Base-by-base conservation (phyloP, 495 filamentous ascomycete species). In the Penicillium longicatenatum region DNA sequence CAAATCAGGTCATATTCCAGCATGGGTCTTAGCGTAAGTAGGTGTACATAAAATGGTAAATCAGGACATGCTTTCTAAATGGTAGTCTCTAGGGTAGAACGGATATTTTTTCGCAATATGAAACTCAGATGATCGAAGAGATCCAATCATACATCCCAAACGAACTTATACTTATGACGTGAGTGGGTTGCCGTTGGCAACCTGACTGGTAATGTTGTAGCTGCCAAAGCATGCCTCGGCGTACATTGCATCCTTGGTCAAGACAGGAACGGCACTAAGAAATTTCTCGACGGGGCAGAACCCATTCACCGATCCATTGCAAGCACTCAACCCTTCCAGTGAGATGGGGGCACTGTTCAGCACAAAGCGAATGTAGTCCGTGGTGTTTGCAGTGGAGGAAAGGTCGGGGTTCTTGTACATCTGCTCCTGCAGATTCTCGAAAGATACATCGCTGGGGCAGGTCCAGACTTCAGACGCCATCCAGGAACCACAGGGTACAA, bases 401-500 rank as follows among this genome's bases (percentile, higher is more conserved):
- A 72, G 52, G 55, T 66, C 58, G 0, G 70, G 70, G 56, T 70
- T 72, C 43, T 58, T 59, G 55, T 72, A 72, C 19, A 64, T 52
- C 16, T 63, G 60, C 4, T 59, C 54, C 33, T 61, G 57, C 6
- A 72, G 55, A 17, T 57, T 31, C 12, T 67, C 42, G n/a, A 72
- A 63, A 9, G 52, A 52, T 12, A 50, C 35, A 16, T 64, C 47
- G 12, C 45, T 42, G 3, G 69, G 67, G 41, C 69, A 72, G 2
- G 65, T 70, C 69, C 69, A 72, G 54, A 89, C 67, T 61, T 89
- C 86, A 30, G 86, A 86, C 65, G 84, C 79, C 1, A 89, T 67
- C 11, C 84, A 73, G 0, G 82, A 83, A 9, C 76, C 85, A 57
- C 87, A 89, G 0, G 85, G 84, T 30, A 80, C 77, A 16, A 88